phyloP scores from a whole-genome alignment of 306 rosid genomes.

The Citrullus colocynthis region DNA sequence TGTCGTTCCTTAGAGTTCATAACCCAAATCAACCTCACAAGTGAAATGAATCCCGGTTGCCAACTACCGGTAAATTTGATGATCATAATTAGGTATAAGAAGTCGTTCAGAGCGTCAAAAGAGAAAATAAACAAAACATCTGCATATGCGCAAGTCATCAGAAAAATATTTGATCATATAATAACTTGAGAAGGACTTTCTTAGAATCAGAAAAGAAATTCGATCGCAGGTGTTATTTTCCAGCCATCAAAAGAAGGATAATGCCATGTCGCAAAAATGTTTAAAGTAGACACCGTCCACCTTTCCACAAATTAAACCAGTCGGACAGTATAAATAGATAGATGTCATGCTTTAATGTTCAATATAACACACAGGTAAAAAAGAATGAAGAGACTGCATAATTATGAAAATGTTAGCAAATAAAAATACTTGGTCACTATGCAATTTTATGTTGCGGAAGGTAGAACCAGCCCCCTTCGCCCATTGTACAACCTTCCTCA shows the following conservation, averaged over 20 bases:
- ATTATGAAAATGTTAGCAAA: neutral
- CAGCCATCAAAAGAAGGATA: neutral
- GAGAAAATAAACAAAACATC: neutral
- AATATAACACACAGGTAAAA: neutral
- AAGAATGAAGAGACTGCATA: neutral
- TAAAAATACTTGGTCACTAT: constrained; percentile 22
- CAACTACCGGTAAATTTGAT: neutral
- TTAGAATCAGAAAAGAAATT: neutral
- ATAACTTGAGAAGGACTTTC: neutral
- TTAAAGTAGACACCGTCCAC: neutral
- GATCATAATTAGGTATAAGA: neutral
- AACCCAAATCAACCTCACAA: neutral
- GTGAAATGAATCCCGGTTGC: neutral
- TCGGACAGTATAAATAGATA: neutral
- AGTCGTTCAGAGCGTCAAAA: neutral
- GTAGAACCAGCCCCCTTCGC: constrained; percentile 35
- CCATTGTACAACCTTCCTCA: constrained; percentile 59
- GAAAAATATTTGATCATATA: neutral
- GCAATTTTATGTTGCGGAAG: constrained; percentile 21
- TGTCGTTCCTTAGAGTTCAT: neutral
- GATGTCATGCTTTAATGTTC: neutral
- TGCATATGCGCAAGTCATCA: neutral
- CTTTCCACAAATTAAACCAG: neutral
- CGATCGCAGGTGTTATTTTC: neutral
- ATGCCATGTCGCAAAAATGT: neutral